Percentiles rank a stretch among this genome's conserved stretches.
Evolutionary conservation across 1,284 basidiomycete genomes (phyloP).

Genomic region (Schizophyllum amplum): DNA sequence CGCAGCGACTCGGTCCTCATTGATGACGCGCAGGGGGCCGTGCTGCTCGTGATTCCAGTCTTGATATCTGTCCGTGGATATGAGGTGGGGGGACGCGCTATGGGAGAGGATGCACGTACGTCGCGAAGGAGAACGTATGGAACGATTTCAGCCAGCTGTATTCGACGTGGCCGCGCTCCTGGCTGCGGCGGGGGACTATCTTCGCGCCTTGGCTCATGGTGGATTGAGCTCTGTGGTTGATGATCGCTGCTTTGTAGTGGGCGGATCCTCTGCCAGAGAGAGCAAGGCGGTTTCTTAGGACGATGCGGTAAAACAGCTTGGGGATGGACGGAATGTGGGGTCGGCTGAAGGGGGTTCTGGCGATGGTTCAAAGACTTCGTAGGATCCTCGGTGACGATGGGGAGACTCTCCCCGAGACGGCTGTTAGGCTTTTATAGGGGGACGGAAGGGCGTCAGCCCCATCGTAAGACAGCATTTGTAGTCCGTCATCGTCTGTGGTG

Average conservation of each 20-base stretch:
- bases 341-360: too few species aligned
- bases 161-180: slow-evolving; percentile 72
- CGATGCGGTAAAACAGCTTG: not conserved
- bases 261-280: not conserved
- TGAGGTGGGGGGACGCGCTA: not conserved
- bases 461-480: not conserved
- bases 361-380: too few species aligned
- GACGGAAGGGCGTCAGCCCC: too few species aligned
- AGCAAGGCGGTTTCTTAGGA: not conserved
- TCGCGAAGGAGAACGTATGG: slow-evolving; percentile 81
- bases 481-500: not conserved
- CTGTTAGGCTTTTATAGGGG: too few species aligned
- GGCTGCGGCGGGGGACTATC: slow-evolving; percentile 48
- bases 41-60: slow-evolving; percentile 48
- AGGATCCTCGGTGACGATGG: too few species aligned
- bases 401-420: too few species aligned
- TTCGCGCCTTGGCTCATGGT: slow-evolving; percentile 27
- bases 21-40: slow-evolving; percentile 69
- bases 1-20: slow-evolving; percentile 83
- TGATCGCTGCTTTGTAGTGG: slow-evolving; percentile 1
- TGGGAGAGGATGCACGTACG: slow-evolving; percentile 24
- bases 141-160: slow-evolving; percentile 91
- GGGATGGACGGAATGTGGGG: not conserved
- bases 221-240: slow-evolving; percentile 7
- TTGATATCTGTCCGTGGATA: slow-evolving; percentile 44